Conservation (phyloP, 179 eudicot species). For the Actinidia polygama region DNA sequence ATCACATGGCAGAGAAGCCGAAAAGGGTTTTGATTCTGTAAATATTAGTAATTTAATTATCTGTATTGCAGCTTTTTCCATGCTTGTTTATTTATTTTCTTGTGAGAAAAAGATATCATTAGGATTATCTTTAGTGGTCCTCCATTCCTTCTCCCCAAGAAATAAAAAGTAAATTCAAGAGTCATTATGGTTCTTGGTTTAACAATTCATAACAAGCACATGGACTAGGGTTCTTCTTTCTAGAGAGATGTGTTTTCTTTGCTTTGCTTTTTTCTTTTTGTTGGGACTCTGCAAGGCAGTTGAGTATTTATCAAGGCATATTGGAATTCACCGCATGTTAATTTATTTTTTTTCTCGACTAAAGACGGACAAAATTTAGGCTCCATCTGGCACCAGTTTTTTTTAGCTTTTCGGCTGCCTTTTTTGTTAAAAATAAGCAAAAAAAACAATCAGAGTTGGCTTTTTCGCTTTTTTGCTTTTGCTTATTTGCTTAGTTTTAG, state of each 20-base stretch:
- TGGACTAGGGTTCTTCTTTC: background rate
- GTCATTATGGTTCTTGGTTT: conserved; percentile 4
- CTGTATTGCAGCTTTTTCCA: conserved; percentile 9
- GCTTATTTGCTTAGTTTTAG: too few relatives aligned
- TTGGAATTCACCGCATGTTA: background rate
- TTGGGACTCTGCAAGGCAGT: background rate
- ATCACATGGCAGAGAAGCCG: background rate
- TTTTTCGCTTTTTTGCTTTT: too few relatives aligned
- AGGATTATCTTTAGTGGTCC: background rate
- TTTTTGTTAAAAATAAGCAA: too few relatives aligned
- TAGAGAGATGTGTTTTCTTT: background rate
- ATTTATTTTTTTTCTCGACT: background rate
- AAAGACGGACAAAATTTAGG: too few relatives aligned
- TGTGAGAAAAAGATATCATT: background rate
- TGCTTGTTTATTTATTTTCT: background rate
- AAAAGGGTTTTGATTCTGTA: background rate
- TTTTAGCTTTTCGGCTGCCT: too few relatives aligned
- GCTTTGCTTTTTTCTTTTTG: background rate
- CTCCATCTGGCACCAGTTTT: too few relatives aligned
- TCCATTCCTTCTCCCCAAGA: background rate
- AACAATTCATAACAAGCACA: background rate
- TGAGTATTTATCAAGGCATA: background rate
- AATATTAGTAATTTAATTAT: conserved; percentile 5
- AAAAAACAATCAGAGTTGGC: too few relatives aligned
- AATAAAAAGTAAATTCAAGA: background rate